Evolutionary conservation across 208 protist genomes (phyloP).

Genomic region (Leishmania mexicana): DNA sequence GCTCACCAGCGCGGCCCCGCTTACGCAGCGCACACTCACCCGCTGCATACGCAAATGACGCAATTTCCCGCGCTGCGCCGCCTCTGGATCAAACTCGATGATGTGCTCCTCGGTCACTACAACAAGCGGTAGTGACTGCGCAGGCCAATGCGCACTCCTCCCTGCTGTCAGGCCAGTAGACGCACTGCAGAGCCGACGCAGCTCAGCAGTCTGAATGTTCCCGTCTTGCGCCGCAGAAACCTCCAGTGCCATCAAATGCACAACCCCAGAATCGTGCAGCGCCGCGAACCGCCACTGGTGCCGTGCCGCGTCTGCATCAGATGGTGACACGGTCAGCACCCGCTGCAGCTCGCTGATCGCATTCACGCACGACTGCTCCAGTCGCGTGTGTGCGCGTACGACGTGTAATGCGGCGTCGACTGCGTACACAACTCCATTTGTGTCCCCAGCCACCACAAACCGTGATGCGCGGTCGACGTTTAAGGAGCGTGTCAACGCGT

Average conservation of each 20-base stretch:
- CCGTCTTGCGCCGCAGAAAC: background rate
- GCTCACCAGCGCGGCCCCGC: constrained; percentile 41
- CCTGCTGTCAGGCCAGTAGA: constrained; percentile 59
- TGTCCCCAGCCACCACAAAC: constrained; percentile 60
- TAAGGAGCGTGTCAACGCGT: background rate
- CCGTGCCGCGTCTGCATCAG: background rate
- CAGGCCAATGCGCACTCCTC: constrained; percentile 50
- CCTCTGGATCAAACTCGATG: constrained; percentile 27
- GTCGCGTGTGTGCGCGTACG: constrained; percentile 6
- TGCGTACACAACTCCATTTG: constrained; percentile 55
- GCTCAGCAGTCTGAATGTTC: background rate
- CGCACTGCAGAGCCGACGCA: constrained; percentile 23
- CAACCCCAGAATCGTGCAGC: constrained; percentile 50
- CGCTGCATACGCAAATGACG: constrained; percentile 23
- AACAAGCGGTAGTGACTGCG: constrained; percentile 13
- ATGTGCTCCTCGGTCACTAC: constrained; percentile 51
- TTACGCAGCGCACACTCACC: constrained; percentile 67
- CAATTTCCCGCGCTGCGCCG: constrained; percentile 14
- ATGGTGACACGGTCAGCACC: background rate
- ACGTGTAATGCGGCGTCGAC: constrained; percentile 21
- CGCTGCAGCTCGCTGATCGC: constrained; percentile 40
- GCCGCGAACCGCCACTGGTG: constrained; percentile 31
- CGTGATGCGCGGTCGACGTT: background rate
- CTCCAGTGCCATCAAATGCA: constrained; percentile 27
- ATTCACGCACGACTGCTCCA: constrained; percentile 56